Base-by-base conservation (phyloP, 371 early-diverging fungal genomes). In the Syncephalis plumigaleata region DNA sequence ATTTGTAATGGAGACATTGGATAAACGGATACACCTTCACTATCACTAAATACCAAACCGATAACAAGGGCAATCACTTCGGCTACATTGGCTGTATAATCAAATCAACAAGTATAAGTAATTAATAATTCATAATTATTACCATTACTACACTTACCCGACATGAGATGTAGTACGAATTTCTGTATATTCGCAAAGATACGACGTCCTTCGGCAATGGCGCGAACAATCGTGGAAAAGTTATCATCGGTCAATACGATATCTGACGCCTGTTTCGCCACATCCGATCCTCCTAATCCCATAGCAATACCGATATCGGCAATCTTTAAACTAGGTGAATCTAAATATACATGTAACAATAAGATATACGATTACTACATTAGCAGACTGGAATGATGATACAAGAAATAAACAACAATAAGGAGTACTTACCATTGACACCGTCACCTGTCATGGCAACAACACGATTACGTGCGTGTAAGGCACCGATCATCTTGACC, bases 231-330 rank as follows among this genome's bases (percentile, higher is more conserved):
- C 16, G 87, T 86, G 16, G 81, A 66, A 60, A 90, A 87, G 61
- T 87, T 80, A 57, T 87, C 87, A 59, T 88, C 84, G 3, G 84
- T 75, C 13, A 94, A 63, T 7, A 91, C 80, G 55, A 92, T 87
- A 60, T 89, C 87, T 8, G 91, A 79, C 0, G 91, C 88, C 54
- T 89, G 84, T 55, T 89, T 91, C 23, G 91, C 84, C 18, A 91
- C 85, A 50, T 91, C 91, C 3, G 91, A 84, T 13, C 91, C 92
- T 25, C 74, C 73, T 49, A 85, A 72, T 51, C 91, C 91, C 91
- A 91, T 86, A 25, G 89, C 88, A 55, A 91, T 76, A 57, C 92
- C 93, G 18, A 92, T 81, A 65, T 91, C 81, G 13, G 96, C 79
- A 49, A 79, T 73, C 55, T 90, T 91, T 47, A 95, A 73, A 39